These are phyloP conservation scores for Penicillium sp. DNA, from an alignment of 2,329 filamentous ascomycete genomes.

Conservation along the genomic window DNA sequence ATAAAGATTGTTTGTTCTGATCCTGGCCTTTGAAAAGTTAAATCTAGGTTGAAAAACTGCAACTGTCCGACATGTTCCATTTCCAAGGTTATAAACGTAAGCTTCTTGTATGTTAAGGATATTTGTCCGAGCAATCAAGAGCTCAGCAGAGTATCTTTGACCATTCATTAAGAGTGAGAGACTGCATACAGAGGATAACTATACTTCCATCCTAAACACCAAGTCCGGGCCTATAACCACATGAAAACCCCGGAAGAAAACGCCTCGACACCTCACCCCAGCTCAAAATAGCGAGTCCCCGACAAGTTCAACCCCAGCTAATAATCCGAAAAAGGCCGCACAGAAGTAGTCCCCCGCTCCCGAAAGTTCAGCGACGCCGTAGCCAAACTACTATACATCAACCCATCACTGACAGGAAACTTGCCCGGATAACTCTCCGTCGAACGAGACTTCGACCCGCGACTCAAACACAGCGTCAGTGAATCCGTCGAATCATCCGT, in stretches of 20 bases:
- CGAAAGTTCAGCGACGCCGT: slow-evolving; percentile 21
- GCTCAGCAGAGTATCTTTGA: not conserved
- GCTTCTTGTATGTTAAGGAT: not conserved
- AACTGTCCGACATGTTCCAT: no score
- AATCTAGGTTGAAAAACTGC: no score
- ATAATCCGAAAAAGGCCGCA: slow-evolving; percentile 32
- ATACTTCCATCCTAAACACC: not conserved
- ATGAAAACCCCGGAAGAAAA: not conserved
- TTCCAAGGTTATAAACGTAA: not conserved
- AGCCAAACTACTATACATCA: slow-evolving; percentile 26
- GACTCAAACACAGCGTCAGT: slow-evolving; percentile 13
- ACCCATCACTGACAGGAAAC: slow-evolving; percentile 31
- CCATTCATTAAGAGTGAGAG: not conserved
- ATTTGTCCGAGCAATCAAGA: not conserved
- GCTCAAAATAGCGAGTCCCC: no score
- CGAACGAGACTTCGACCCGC: slow-evolving; percentile 16
- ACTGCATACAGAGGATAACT: not conserved
- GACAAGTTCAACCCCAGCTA: not conserved
- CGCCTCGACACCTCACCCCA: not conserved
- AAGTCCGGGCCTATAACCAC: not conserved
- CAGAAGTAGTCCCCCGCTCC: slow-evolving; percentile 24
- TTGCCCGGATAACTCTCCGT: slow-evolving; percentile 31
- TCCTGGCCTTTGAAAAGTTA: no score
- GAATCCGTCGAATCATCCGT: slow-evolving; percentile 7
- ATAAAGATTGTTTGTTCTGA: not conserved